Percentiles rank a stretch among this genome's conserved stretches.
Conservation (phyloP, 352 stramenopile genomes). For the Globisporangium lucens region DNA sequence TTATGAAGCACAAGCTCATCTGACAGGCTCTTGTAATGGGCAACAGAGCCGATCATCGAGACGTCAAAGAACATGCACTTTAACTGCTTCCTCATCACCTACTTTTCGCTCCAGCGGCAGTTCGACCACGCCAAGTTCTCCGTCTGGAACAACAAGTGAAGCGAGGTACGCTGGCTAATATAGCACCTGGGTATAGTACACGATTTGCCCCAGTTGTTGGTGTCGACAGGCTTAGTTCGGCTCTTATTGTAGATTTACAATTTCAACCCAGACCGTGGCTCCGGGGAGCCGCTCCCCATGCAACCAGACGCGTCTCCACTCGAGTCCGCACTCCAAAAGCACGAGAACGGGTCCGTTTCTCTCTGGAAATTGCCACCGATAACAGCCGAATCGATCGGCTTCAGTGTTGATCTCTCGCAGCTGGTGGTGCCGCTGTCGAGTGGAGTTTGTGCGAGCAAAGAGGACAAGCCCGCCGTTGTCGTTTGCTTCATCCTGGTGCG, state of each 20-base stretch:
- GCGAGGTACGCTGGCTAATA: constrained; percentile 40
- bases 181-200: not conserved
- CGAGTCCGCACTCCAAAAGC: constrained; percentile 19
- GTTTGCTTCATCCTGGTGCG: constrained; percentile 46
- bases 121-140: constrained; percentile 65
- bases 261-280: constrained; percentile 56
- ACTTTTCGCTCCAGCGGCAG: constrained; percentile 73
- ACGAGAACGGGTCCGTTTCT: constrained; percentile 24
- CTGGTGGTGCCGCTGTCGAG: constrained; percentile 56
- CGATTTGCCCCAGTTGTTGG: not conserved
- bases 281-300: constrained; percentile 39
- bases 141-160: constrained; percentile 82
- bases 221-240: too few species aligned
- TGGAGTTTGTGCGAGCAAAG: constrained; percentile 28
- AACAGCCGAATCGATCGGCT: constrained; percentile 42
- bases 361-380: constrained; percentile 50
- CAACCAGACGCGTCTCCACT: constrained; percentile 36
- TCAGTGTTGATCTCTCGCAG: constrained; percentile 33
- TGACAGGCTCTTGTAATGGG: not conserved
- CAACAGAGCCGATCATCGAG: constrained; percentile 67
- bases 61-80: constrained; percentile 57
- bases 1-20: not conserved
- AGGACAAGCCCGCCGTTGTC: constrained; percentile 24
- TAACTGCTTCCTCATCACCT: constrained; percentile 55
- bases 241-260: constrained; percentile 42